These are phyloP conservation scores for Picea sitchensis DNA, from an alignment of 75 land plant genomes.

Conservation along the genomic window DNA sequence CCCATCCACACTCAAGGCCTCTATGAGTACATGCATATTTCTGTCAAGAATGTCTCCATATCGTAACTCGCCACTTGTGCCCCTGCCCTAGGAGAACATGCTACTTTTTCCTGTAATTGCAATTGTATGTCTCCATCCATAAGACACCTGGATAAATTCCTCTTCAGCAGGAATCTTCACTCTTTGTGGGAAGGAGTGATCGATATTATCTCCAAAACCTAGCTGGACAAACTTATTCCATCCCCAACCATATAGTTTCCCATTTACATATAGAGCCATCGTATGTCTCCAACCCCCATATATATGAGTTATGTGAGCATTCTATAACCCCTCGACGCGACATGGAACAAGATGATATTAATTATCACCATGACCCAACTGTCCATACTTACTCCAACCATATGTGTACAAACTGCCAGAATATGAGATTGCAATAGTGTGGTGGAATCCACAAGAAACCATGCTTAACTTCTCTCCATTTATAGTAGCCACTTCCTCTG, in stretches of 20 bases:
- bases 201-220: no score
- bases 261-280: no score
- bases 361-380: conserved; percentile 95
- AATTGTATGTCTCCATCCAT: no score
- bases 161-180: no score
- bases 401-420: conserved; percentile 76
- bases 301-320: conserved; percentile 32
- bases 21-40: conserved; percentile 68
- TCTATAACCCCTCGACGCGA: conserved; percentile 49
- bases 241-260: no score
- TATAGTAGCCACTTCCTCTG: conserved; percentile 60
- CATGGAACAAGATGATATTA: conserved; percentile 87
- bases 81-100: no score
- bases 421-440: conserved; percentile 81
- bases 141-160: no score
- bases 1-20: conserved; percentile 83
- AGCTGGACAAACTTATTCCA: no score
- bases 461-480: conserved; percentile 59
- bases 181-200: no score
- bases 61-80: no score
- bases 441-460: conserved; percentile 99
- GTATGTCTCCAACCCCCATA: no score
- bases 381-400: conserved; percentile 99
- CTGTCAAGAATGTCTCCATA: conserved; percentile 18
- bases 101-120: no score